Evolutionary conservation across 2,329 filamentous ascomycete species (phyloP).

Genomic region (Talaromyces sp.): DNA sequence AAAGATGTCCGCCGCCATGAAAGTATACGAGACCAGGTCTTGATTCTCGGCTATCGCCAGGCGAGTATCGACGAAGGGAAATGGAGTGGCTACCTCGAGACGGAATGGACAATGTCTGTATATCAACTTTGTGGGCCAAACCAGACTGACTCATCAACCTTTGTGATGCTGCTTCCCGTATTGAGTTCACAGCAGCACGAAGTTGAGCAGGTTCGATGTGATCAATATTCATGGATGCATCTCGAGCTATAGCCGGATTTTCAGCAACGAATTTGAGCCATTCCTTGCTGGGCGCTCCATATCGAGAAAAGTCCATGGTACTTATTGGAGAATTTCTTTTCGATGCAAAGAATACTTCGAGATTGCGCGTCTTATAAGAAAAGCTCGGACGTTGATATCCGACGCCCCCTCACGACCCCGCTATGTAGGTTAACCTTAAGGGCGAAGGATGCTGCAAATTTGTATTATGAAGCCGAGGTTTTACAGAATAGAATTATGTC

Average conservation of each 20-base stretch:
- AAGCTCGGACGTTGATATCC: background rate
- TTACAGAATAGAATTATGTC: background rate
- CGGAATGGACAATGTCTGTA: background rate
- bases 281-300: background rate
- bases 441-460: background rate
- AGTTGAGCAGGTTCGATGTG: background rate
- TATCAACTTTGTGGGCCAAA: background rate
- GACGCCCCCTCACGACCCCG: background rate
- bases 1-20: background rate
- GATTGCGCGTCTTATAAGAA: background rate
- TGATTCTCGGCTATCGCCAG: background rate
- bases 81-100: background rate
- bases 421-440: background rate
- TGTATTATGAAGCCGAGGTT: background rate
- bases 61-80: background rate
- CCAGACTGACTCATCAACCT: background rate
- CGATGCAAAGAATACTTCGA: background rate
- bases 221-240: background rate
- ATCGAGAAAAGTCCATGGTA: conserved; percentile 1
- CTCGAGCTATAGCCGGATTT: background rate
- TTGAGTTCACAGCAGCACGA: background rate
- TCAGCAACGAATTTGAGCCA: background rate
- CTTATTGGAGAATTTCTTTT: background rate
- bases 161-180: background rate
- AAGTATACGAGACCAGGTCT: background rate